phyloP scores from a whole-genome alignment of 305 asterid species.

The Fraxinus sp. region DNA sequence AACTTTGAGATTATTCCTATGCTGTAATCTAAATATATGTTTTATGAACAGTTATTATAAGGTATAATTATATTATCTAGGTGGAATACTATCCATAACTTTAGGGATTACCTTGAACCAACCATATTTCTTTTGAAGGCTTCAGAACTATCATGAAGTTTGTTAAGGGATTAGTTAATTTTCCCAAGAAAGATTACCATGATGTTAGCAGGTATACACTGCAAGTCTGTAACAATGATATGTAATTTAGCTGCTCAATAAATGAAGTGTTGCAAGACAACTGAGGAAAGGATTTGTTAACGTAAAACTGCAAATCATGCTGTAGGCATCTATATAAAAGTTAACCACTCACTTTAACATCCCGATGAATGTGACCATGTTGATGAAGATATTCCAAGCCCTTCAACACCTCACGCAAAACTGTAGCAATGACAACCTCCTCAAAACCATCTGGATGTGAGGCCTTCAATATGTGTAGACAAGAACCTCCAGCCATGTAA shows the following conservation, averaged over 20 bases:
- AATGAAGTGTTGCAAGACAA: constrained; percentile 14
- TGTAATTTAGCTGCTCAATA: constrained; percentile 4
- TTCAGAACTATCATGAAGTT: not conserved
- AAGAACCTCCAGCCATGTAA: constrained; percentile 95
- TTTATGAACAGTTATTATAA: not conserved
- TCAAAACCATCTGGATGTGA: constrained; percentile 89
- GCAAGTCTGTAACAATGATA: not conserved
- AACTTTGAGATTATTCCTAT: not conserved
- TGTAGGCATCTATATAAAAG: not conserved
- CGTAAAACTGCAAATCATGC: not conserved
- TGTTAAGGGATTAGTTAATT: not conserved
- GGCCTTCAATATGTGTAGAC: constrained; percentile 92
- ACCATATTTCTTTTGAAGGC: not conserved
- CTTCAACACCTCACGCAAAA: constrained; percentile 83
- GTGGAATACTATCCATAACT: not conserved
- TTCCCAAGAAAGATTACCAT: not conserved
- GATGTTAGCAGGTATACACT: not conserved
- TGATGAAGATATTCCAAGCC: constrained; percentile 95
- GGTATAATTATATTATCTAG: not conserved
- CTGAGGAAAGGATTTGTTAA: constrained; percentile 4
- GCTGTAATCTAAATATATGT: not conserved
- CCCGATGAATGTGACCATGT: constrained; percentile 98
- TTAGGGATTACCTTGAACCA: not conserved
- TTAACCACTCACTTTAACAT: constrained; percentile 74
- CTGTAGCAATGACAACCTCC: constrained; percentile 89